Conservation (phyloP, 768 basidiomycete species). For the Favolaschia claudopus region DNA sequence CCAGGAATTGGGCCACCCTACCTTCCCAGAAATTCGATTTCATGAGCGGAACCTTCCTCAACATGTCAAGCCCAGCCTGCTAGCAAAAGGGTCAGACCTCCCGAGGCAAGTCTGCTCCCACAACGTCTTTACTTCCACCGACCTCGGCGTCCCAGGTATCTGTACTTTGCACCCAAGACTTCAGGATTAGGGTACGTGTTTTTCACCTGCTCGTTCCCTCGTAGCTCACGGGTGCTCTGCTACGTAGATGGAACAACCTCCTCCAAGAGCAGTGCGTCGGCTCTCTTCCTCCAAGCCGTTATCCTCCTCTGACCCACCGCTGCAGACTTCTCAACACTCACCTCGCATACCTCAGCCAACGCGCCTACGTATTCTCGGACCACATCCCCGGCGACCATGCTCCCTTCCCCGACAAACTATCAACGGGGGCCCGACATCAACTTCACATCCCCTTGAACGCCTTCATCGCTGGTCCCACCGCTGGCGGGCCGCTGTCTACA, state of each 20-base stretch:
- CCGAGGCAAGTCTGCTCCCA: background rate
- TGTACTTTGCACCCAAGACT: background rate
- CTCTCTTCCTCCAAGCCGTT: background rate
- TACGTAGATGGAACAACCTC: background rate
- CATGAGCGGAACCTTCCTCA: conserved; percentile 2
- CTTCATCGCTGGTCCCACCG: background rate
- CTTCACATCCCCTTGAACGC: conserved; percentile 1
- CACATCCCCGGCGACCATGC: background rate
- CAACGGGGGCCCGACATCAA: background rate
- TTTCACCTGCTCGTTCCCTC: no score
- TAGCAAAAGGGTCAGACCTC: background rate
- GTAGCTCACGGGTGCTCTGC: no score
- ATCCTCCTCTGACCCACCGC: background rate
- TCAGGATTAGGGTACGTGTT: background rate
- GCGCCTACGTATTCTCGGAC: background rate
- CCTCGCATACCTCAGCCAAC: no score
- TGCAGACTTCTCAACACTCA: background rate
- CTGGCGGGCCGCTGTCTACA: background rate
- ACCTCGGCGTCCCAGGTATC: background rate
- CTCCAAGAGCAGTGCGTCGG: background rate
- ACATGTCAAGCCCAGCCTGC: background rate
- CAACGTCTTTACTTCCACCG: background rate
- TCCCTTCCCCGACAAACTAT: background rate
- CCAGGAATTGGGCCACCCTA: background rate
- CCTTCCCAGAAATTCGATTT: background rate